Conservation (phyloP, 148 eudicot genomes). For the Spergularia marina region DNA sequence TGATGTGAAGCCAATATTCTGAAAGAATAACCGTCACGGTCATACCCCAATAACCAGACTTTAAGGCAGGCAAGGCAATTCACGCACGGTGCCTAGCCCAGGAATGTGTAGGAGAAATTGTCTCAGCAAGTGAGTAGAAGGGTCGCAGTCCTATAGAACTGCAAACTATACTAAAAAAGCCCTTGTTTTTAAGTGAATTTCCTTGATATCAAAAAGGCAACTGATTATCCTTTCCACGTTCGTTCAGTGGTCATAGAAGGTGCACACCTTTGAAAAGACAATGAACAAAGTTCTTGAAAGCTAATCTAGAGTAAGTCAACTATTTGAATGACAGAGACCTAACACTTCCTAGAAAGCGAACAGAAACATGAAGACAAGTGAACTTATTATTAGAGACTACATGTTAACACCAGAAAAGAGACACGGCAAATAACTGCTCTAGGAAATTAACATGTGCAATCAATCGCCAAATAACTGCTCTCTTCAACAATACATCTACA, state of each 20-base stretch:
- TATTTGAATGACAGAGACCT: not conserved
- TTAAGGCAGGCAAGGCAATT: no score
- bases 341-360: not conserved
- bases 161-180: not conserved
- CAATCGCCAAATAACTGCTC: not conserved
- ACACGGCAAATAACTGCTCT: no score
- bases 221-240: constrained; percentile 2
- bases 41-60: not conserved
- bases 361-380: not conserved
- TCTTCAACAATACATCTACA: not conserved
- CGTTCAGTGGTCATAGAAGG: constrained; percentile 15
- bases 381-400: not conserved
- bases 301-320: not conserved
- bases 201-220: not conserved
- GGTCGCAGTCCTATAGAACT: constrained; percentile 1
- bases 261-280: not conserved
- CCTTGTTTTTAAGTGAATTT: not conserved
- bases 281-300: not conserved
- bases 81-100: no score
- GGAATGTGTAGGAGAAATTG: not conserved
- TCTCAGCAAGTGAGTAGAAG: not conserved
- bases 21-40: not conserved
- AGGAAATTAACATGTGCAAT: not conserved
- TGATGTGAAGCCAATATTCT: no score
- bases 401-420: not conserved